phyloP scores from a whole-genome alignment of 2,329 filamentous ascomycete genomes.

The Ceratocystis smalleyi region DNA sequence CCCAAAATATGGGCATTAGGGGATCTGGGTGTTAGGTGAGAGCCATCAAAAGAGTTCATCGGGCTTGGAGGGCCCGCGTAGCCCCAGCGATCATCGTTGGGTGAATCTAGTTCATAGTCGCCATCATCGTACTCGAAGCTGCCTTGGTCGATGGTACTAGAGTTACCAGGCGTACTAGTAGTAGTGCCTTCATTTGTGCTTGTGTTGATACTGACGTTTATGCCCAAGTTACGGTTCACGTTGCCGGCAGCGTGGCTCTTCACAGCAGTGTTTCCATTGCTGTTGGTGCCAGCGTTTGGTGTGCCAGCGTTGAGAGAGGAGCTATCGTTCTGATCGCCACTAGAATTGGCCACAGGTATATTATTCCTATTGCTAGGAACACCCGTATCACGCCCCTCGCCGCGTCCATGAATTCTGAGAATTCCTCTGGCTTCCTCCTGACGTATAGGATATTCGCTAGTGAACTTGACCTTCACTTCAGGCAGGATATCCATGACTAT shows the following conservation, averaged over 20 bases:
- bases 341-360: not conserved
- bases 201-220: not conserved
- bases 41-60: conserved; percentile 20
- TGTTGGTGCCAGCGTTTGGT: not conserved
- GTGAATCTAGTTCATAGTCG: conserved; percentile 29
- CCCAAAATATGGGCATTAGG: conserved; percentile 1
- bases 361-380: not conserved
- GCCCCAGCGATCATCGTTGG: conserved; percentile 39
- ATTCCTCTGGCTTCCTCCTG: conserved; percentile 59
- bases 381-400: conserved; percentile 41
- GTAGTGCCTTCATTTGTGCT: not conserved
- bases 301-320: not conserved
- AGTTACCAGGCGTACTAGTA: not conserved
- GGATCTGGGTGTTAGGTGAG: not conserved
- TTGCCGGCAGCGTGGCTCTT: not conserved
- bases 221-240: not conserved
- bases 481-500: conserved; percentile 41
- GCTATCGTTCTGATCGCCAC: not conserved
- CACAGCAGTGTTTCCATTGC: not conserved
- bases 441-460: conserved; percentile 60
- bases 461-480: conserved; percentile 35
- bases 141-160: conserved; percentile 23
- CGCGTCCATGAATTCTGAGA: conserved; percentile 60
- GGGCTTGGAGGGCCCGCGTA: conserved; percentile 38
- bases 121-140: conserved; percentile 32